Conservation (phyloP, 768 basidiomycete species). For the Naganishia randhawae region DNA sequence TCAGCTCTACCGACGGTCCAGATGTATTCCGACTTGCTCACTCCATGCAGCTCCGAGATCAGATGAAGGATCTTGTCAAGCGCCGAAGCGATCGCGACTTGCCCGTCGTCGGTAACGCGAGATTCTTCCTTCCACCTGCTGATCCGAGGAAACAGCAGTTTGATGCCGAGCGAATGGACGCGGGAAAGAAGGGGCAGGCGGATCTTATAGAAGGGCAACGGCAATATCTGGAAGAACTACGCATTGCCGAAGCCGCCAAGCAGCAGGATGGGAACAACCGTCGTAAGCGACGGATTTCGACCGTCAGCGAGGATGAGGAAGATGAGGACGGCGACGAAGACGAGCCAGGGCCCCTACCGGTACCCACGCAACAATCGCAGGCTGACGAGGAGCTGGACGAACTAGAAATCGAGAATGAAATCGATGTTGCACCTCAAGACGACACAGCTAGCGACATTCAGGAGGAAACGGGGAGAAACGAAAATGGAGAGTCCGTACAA, state of each 20-base stretch:
- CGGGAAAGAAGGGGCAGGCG: too few species aligned
- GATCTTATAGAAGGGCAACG: neutral
- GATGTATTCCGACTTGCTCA: neutral
- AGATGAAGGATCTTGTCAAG: slow-evolving; percentile 28
- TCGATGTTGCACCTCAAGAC: neutral
- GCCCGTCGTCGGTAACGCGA: slow-evolving; percentile 21
- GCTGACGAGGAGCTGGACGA: slow-evolving; percentile 8
- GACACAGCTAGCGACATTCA: neutral
- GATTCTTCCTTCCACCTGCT: slow-evolving; percentile 19
- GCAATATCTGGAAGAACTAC: neutral
- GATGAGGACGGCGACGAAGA: neutral
- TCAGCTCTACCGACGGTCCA: too few species aligned
- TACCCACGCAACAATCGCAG: neutral
- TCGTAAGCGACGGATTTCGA: too few species aligned
- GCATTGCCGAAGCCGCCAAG: neutral
- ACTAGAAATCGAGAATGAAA: slow-evolving; percentile 15
- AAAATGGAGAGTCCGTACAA: neutral
- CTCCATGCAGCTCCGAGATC: slow-evolving; percentile 19
- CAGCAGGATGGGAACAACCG: neutral
- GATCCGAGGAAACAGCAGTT: slow-evolving; percentile 15
- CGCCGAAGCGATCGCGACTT: neutral
- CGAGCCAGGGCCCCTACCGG: neutral
- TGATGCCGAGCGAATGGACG: neutral
- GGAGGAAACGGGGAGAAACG: neutral
- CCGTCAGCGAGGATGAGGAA: neutral